A percentile compares a stretch with the other conserved stretches of the same genome.
Evolutionary conservation across 2,329 filamentous ascomycete species (phyloP).

Genomic region (Paracoccidioides brasiliensis): DNA sequence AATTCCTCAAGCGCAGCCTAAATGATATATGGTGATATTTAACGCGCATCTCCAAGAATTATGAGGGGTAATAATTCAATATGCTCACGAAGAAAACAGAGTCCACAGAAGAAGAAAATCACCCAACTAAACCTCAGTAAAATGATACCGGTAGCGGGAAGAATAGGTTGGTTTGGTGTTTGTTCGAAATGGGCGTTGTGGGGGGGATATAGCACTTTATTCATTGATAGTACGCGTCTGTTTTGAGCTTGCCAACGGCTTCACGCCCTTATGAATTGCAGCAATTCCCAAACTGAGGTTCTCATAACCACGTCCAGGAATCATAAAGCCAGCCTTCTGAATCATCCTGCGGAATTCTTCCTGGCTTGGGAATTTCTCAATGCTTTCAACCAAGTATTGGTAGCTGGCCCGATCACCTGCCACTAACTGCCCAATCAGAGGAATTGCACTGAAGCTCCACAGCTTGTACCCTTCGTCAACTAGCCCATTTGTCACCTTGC

Average conservation of each 20-base stretch:
- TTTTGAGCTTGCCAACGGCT: constrained; percentile 39
- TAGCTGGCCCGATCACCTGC: constrained; percentile 91
- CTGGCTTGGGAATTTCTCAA: constrained; percentile 83
- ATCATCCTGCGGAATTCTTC: constrained; percentile 57
- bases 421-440: constrained; percentile 86
- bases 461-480: constrained; percentile 83
- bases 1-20: not conserved
- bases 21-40: not conserved
- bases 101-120: not conserved
- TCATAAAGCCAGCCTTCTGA: constrained; percentile 60
- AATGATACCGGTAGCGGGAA: not conserved
- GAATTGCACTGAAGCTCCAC: constrained; percentile 92
- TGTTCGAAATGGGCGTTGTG: not conserved
- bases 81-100: not conserved
- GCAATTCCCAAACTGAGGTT: constrained; percentile 86
- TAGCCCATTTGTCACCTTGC: constrained; percentile 63
- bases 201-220: not conserved
- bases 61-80: not conserved
- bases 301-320: constrained; percentile 74
- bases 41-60: not conserved
- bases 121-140: not conserved
- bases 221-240: not conserved
- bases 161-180: not conserved
- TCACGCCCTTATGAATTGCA: constrained; percentile 92
- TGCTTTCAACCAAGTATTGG: constrained; percentile 97